phyloP scores from a whole-genome alignment of 352 stramenopile species.

The Saprolegnia parasitica region DNA sequence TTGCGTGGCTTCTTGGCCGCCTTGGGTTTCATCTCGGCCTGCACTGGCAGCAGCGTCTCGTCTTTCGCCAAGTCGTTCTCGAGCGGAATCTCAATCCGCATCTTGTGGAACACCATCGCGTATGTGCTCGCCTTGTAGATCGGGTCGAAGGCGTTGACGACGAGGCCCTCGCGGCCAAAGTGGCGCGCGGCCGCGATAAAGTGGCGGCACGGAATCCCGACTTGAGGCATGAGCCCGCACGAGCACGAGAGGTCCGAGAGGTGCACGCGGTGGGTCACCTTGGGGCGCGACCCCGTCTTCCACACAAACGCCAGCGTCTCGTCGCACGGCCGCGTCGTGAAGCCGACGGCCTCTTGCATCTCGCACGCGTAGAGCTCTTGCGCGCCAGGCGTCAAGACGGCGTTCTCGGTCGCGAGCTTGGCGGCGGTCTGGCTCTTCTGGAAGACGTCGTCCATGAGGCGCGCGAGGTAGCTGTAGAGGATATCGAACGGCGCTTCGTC shows the following conservation, averaged over 20 bases:
- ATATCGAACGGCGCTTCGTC: conserved; percentile 78
- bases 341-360: conserved; percentile 48
- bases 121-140: conserved; percentile 71
- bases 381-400: conserved; percentile 53
- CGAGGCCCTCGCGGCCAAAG: conserved; percentile 47
- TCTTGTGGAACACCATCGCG: conserved; percentile 49
- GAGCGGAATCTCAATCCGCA: conserved; percentile 72
- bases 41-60: conserved; percentile 48
- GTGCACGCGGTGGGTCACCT: conserved; percentile 65
- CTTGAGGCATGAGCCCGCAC: conserved; percentile 62
- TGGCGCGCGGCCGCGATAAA: conserved; percentile 62
- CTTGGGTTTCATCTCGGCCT: conserved; percentile 41
- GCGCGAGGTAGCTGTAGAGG: conserved; percentile 71
- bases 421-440: conserved; percentile 66
- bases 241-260: conserved; percentile 55
- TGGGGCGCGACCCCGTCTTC: conserved; percentile 57
- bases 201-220: conserved; percentile 72
- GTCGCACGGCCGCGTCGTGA: conserved; percentile 59
- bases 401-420: conserved; percentile 44
- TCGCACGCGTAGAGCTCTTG: conserved; percentile 64
- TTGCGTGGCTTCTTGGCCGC: background rate
- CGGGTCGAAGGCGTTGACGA: conserved; percentile 57
- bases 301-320: conserved; percentile 69
- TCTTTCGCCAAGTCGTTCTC: conserved; percentile 71
- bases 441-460: conserved; percentile 69